Conservation (phyloP, 495 filamentous ascomycete species). For the Chaetomium cochliodes region DNA sequence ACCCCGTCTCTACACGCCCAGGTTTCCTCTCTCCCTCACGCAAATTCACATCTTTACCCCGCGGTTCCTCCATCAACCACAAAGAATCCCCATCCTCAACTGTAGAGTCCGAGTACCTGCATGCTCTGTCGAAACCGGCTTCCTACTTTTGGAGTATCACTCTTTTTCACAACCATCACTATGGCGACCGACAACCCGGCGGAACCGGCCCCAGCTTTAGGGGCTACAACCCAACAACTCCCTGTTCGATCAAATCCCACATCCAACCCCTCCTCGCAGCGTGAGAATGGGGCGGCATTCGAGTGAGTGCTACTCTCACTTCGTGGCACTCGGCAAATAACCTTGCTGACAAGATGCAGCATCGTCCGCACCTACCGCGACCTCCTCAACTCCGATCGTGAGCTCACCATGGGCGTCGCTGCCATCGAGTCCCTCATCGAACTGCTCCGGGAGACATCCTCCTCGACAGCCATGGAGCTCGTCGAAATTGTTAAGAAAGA, state of each 20-base stretch:
- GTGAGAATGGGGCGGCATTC: conserved; percentile 26
- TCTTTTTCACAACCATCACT: conserved; percentile 24
- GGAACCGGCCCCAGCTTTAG: background rate
- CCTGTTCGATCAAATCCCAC: conserved; percentile 17
- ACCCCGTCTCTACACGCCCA: background rate
- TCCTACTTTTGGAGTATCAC: conserved; percentile 24
- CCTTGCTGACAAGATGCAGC: conserved; percentile 32
- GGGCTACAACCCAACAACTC: conserved; percentile 7
- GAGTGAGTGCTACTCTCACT: conserved; percentile 26
- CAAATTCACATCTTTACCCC: background rate
- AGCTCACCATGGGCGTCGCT: conserved; percentile 91
- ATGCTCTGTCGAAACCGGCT: conserved; percentile 33
- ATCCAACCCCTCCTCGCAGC: conserved; percentile 6
- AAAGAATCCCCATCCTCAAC: conserved; percentile 1
- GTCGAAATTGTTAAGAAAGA: conserved; percentile 76
- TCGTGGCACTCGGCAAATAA: background rate
- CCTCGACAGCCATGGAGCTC: conserved; percentile 88
- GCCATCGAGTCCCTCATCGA: conserved; percentile 91
- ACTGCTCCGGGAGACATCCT: conserved; percentile 70
- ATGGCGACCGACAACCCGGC: conserved; percentile 27
- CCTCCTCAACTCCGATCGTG: conserved; percentile 62
- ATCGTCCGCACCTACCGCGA: conserved; percentile 55
- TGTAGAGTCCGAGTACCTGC: background rate
- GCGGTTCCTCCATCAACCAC: background rate
- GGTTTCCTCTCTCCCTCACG: too few relatives aligned